Conservation (phyloP, 192 early-diverging fungal genomes). For the Coemansia sp. region DNA sequence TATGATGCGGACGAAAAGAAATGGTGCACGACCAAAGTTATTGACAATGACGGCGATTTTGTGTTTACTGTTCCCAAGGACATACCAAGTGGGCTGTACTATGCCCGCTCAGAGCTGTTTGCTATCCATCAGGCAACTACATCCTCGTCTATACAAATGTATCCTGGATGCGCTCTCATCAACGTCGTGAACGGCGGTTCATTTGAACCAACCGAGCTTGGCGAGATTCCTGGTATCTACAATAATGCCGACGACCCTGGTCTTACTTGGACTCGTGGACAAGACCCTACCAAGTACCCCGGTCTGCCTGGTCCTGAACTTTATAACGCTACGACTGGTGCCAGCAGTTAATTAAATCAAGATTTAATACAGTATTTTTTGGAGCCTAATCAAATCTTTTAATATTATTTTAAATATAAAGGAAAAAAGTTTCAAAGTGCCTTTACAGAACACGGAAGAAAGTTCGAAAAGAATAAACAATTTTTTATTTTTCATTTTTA, state of each 20-base stretch:
- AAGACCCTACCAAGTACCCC: neutral
- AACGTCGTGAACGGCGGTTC: neutral
- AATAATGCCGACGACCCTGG: neutral
- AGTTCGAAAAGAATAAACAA: no score
- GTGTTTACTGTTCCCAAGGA: constrained; percentile 25
- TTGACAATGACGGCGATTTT: constrained; percentile 19
- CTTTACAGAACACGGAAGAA: no score
- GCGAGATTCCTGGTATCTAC: neutral
- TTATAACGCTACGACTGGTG: no score
- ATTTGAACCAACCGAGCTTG: neutral
- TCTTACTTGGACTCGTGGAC: neutral
- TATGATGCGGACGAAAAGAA: constrained; percentile 20
- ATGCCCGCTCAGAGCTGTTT: neutral
- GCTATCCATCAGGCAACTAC: neutral
- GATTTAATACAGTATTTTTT: no score
- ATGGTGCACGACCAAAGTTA: constrained; percentile 34
- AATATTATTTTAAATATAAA: no score
- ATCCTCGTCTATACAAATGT: neutral
- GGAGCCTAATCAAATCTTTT: no score
- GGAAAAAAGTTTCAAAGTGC: no score
- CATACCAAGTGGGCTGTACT: constrained; percentile 10
- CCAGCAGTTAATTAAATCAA: no score
- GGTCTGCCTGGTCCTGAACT: no score
- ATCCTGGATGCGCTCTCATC: neutral
- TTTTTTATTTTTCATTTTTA: no score